These are phyloP conservation scores for Coprinopsis cinerea DNA, from an alignment of 768 basidiomycete genomes.

Conservation along the genomic window DNA sequence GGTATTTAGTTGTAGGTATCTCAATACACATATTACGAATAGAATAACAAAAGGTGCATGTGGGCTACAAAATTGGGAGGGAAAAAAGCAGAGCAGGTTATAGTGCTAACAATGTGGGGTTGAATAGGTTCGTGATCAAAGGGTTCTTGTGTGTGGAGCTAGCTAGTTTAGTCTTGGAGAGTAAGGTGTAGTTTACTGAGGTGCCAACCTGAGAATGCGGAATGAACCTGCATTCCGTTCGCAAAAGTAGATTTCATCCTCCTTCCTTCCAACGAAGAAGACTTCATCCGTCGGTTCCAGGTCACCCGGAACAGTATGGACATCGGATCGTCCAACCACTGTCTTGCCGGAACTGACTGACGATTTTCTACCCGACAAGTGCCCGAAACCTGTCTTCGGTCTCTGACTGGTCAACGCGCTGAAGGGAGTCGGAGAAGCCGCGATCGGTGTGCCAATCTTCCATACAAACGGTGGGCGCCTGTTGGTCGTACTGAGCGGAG, in stretches of 20 bases:
- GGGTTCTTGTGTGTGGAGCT: background rate
- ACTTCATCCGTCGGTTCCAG: slow-evolving; percentile 59
- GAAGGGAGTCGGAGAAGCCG: slow-evolving; percentile 32
- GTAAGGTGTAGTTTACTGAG: slow-evolving; percentile 15
- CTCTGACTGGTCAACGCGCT: slow-evolving; percentile 30
- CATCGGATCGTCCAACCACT: slow-evolving; percentile 44
- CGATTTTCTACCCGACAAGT: slow-evolving; percentile 41
- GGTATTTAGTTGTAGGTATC: background rate
- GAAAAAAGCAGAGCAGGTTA: slow-evolving; percentile 9
- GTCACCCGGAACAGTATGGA: slow-evolving; percentile 41
- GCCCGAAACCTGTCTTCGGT: slow-evolving; percentile 31
- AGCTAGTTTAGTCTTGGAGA: background rate
- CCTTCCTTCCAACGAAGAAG: slow-evolving; percentile 73
- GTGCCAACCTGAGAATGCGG: slow-evolving; percentile 67
- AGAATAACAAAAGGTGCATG: slow-evolving; percentile 4
- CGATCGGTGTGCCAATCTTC: slow-evolving; percentile 73
- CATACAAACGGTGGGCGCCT: slow-evolving; percentile 74
- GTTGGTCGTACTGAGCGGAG: slow-evolving; percentile 55
- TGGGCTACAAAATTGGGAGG: background rate
- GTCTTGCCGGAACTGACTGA: slow-evolving; percentile 42
- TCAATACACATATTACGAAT: background rate
- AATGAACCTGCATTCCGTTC: slow-evolving; percentile 71
- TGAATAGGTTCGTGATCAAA: slow-evolving; percentile 2
- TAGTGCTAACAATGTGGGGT: slow-evolving; percentile 10
- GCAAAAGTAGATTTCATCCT: slow-evolving; percentile 75